These are phyloP conservation scores for Pachysandra terminalis DNA, from an alignment of 164 flowering plant species.

Conservation along the genomic window DNA sequence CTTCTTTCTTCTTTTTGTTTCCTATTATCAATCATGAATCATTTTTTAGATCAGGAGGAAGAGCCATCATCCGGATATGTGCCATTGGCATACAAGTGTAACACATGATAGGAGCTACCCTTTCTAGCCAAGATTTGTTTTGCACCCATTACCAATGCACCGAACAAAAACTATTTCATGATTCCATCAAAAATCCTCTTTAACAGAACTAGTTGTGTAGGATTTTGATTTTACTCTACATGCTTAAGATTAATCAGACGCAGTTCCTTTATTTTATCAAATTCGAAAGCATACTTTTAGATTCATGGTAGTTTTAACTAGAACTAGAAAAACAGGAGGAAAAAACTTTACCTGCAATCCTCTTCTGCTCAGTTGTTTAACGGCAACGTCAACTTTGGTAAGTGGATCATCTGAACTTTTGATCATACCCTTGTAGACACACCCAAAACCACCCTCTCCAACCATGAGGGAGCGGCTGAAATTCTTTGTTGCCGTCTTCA, in stretches of 20 bases:
- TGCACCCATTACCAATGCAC: too few species aligned
- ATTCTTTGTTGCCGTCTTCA: slow-evolving; percentile 67
- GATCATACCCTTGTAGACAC: slow-evolving; percentile 76
- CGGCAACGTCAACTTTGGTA: slow-evolving; percentile 59
- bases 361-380: slow-evolving; percentile 77
- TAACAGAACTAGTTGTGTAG: too few species aligned
- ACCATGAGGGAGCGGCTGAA: slow-evolving; percentile 66
- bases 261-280: background rate
- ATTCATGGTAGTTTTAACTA: background rate
- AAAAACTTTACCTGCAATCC: slow-evolving; percentile 74
- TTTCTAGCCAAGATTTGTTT: too few species aligned
- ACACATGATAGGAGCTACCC: too few species aligned
- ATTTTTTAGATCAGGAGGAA: too few species aligned
- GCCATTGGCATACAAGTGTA: too few species aligned
- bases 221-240: background rate
- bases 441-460: slow-evolving; percentile 98
- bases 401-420: slow-evolving; percentile 51
- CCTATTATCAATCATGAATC: too few species aligned
- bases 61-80: too few species aligned
- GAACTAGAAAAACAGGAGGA: background rate
- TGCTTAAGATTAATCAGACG: background rate
- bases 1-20: too few species aligned
- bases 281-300: background rate
- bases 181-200: too few species aligned
- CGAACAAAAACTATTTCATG: too few species aligned